phyloP scores from a whole-genome alignment of 345 rosid species.

The Carallia brachiata region DNA sequence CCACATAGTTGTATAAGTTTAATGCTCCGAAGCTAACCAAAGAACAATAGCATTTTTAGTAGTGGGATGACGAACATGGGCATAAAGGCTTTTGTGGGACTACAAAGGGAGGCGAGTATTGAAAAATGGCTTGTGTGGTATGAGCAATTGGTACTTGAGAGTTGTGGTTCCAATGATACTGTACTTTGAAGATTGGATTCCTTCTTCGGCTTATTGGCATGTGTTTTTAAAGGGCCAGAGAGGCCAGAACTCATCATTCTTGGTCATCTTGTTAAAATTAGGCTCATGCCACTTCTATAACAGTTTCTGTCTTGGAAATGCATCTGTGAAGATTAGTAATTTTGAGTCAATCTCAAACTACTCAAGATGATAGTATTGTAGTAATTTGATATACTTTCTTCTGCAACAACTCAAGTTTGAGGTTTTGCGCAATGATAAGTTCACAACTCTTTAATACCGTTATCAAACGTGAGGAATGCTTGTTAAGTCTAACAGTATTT shows the following conservation, averaged over 20 bases:
- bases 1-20: too few species aligned
- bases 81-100: too few species aligned
- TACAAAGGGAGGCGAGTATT: not conserved
- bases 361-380: too few species aligned
- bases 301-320: constrained; percentile 17
- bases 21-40: too few species aligned
- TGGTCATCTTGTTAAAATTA: constrained; percentile 24
- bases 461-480: too few species aligned
- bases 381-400: too few species aligned
- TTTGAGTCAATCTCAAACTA: not conserved
- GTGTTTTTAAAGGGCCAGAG: not conserved
- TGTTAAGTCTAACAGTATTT: too few species aligned
- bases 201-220: not conserved
- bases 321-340: constrained; percentile 26
- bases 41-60: too few species aligned
- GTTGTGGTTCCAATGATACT: not conserved
- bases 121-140: not conserved
- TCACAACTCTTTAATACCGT: too few species aligned
- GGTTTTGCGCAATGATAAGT: too few species aligned
- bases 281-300: constrained; percentile 16
- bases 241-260: not conserved
- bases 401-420: too few species aligned
- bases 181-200: constrained; percentile 13
- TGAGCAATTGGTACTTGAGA: not conserved
- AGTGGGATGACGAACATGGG: too few species aligned